phyloP scores from a whole-genome alignment of 148 eudicot genomes.

The Pharnaceum exiguum region DNA sequence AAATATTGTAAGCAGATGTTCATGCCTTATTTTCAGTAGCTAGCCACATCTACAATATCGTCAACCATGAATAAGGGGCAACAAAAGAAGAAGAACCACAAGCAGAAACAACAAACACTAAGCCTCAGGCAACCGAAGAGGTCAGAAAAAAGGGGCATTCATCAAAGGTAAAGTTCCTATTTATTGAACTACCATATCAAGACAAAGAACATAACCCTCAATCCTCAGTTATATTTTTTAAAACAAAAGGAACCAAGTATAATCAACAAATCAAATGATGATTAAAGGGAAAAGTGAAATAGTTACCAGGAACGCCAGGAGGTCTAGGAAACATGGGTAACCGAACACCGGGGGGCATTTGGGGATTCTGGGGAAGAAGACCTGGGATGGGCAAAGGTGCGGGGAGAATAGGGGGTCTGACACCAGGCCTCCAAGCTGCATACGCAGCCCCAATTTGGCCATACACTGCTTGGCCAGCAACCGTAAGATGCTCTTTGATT shows the following conservation, averaged over 20 bases:
- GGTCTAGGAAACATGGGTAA: slow-evolving; percentile 81
- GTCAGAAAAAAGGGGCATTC: no score
- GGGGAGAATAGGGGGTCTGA: slow-evolving; percentile 60
- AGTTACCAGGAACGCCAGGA: slow-evolving; percentile 44
- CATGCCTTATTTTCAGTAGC: no score
- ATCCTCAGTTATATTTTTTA: no score
- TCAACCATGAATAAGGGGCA: no score
- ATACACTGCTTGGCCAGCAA: slow-evolving; percentile 60
- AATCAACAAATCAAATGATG: background rate
- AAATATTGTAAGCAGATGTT: no score
- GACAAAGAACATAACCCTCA: no score
- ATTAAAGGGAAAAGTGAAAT: background rate
- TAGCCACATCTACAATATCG: no score
- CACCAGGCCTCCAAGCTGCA: slow-evolving; percentile 46
- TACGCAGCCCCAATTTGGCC: slow-evolving; percentile 63
- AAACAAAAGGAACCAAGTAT: background rate
- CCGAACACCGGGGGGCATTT: slow-evolving; percentile 50
- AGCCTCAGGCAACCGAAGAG: no score
- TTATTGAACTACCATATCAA: no score
- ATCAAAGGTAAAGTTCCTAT: no score
- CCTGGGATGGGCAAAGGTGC: slow-evolving; percentile 57
- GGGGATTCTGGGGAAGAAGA: slow-evolving; percentile 35
- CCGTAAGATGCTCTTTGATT: slow-evolving; percentile 85
- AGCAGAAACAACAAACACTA: no score
- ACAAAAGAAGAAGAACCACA: no score